Base-by-base conservation (phyloP, 306 rosid species). In the Fragaria nilgerrensis region DNA sequence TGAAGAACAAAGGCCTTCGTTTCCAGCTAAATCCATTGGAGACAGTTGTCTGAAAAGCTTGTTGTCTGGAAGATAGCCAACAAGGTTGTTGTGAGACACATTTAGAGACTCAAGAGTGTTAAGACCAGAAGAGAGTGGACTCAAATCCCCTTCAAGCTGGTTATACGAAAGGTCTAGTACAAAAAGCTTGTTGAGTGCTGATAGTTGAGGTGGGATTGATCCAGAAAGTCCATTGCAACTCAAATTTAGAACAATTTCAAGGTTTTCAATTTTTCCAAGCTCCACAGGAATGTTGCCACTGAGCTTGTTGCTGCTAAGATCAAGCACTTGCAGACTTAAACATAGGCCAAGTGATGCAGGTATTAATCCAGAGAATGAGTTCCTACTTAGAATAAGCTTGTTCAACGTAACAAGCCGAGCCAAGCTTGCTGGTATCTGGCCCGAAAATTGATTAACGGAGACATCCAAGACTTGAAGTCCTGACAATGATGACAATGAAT, bases 91-190 rank as follows among this genome's bases (percentile, higher is more conserved):
- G 87, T 76, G 81, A 19, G 99, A 96, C 77, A 96, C 88, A 83
- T 96, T 96, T 16, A 96, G 92, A 66, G 86, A 85, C n/a, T 89
- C 99, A 65, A 96, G 92, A 82, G 91, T 96, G n/a, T 91, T 90
- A 2, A 92, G 91, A 68, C 65, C 83, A 13, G 88, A 68, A 69
- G 62, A 9, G 5, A 96, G 89, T 45, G 94, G 82, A 22, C 74
- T 84, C 86, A 96, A 80, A 78, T 85, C 89, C 75, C 99, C 98
- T 64, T 88, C 92, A 49, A 96, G 82, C 74, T 86, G 87, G 89
- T 96, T 96, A 72, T 89, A 90, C 48, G 99, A 92, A 73, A 96
- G 77, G 87, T 96, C 99, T 32, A 96, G 73, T 4, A 88, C 79
- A 44, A 92, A 92, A 79, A 96, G 98, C 86, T 92, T 96, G 85